Evolutionary conservation across 2,329 filamentous ascomycete species (phyloP), one percentile per base, ranked within the genome.

Genomic region (Diaporthe amygdali): DNA sequence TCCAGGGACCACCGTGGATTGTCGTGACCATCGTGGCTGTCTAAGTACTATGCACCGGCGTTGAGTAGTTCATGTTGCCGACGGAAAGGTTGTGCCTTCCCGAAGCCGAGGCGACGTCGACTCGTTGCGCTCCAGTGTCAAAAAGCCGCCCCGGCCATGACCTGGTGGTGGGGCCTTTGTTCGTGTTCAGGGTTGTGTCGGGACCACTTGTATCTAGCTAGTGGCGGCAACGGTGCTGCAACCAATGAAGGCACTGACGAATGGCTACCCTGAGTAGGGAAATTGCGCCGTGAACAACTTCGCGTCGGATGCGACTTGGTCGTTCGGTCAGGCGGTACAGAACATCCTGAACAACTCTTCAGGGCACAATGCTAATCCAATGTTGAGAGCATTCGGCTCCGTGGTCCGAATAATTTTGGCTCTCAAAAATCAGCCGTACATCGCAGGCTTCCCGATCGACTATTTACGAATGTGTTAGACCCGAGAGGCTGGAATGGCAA

Each of bases 401-500:
- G 17, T 22, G 6, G 27, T 14, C 9, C 17, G 10, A 6, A 22
- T 17, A 20, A 8, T 34, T 46, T 10, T 41, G 27, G 8, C 17
- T 5, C 20, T 22, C n/a, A 8, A 44, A 5, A 34, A 12, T 27
- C 32, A 37, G 6, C 32, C 8, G 10, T 56, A 52, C 14, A 8
- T 22, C 22, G 27, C 51, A 27, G 12, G 30, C 41, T 14, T 25
- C 27, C 14, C 22, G 27, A 41, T 25, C 5, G 27, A 8, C 27
- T 22, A 17, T 7, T 71, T 64, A 68, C 71, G 56, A 72, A 68
- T 71, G 32, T 37, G 20, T 20, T 32, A 14, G 47, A 46, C 55
- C 71, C 44, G 71, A 72, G 55, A 71, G 55, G 68, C 44, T 68
- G 71, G 63, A 54, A 54, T 55, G 49, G 32, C 46, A 54, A 25